Conservation (phyloP, 2,329 filamentous ascomycete genomes). For the Diplocarpon mali region DNA sequence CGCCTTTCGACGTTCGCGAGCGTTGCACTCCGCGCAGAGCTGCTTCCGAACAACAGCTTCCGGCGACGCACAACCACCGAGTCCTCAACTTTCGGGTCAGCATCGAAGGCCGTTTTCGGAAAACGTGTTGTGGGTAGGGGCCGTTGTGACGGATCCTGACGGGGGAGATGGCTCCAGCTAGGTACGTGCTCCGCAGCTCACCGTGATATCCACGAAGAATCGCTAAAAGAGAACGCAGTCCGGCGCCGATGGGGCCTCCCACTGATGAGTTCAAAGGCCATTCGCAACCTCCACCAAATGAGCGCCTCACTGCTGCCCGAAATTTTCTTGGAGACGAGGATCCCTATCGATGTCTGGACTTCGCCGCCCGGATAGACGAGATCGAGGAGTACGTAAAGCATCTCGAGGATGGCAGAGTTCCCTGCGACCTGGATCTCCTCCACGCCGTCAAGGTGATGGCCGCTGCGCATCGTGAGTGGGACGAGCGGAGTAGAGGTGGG, state of each 20-base stretch:
- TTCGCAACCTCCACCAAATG: constrained; percentile 27
- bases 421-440: constrained; percentile 9
- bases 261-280: constrained; percentile 16
- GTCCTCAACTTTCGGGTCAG: no score
- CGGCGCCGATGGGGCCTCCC: background rate
- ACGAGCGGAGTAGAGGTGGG: constrained; percentile 2
- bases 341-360: constrained; percentile 31
- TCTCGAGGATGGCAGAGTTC: constrained; percentile 9
- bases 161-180: background rate
- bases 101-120: no score
- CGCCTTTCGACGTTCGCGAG: constrained; percentile 2
- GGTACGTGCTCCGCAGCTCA: no score
- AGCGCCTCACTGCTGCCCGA: constrained; percentile 26
- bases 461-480: constrained; percentile 19
- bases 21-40: background rate
- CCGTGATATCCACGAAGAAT: no score
- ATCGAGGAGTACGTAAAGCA: constrained; percentile 21
- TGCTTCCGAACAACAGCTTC: background rate
- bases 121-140: no score
- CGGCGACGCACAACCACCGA: background rate
- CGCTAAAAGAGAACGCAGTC: no score
- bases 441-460: constrained; percentile 18
- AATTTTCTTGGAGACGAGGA: constrained; percentile 42
- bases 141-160: no score
- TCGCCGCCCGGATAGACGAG: constrained; percentile 28